Percentiles rank a stretch among this genome's conserved stretches.
Conservation (phyloP, 1,139 yeast species). For the Saccharomycopsis crataegensis region DNA sequence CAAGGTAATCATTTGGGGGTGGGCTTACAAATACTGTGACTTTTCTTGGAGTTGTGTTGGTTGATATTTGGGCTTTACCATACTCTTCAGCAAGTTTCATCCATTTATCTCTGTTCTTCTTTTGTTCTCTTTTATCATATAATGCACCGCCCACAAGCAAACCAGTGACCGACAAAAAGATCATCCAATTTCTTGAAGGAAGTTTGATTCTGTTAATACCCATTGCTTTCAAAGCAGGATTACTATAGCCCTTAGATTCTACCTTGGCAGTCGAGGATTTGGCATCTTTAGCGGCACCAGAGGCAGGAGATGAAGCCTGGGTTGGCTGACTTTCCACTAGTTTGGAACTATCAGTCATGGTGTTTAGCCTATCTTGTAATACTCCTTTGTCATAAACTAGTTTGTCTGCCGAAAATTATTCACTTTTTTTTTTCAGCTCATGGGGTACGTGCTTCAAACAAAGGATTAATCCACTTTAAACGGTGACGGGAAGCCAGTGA, state of each 20-base stretch:
- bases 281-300: not conserved
- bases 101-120: conserved; percentile 57
- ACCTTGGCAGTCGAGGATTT: not conserved
- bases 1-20: conserved; percentile 90
- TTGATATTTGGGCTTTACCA: conserved; percentile 41
- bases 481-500: no score
- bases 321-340: not conserved
- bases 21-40: conserved; percentile 85
- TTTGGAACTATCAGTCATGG: no score
- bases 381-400: no score
- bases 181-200: conserved; percentile 91
- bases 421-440: no score
- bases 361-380: no score
- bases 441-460: no score
- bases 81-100: conserved; percentile 50
- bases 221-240: conserved; percentile 84
- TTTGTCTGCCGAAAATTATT: no score
- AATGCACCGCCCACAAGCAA: conserved; percentile 62
- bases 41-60: conserved; percentile 56
- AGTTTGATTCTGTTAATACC: conserved; percentile 72
- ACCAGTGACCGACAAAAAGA: conserved; percentile 72
- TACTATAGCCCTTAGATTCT: conserved; percentile 47
- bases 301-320: not conserved
- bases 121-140: conserved; percentile 74
- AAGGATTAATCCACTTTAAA: no score